Evolutionary conservation across 2,329 filamentous ascomycete species (phyloP).

Genomic region (Neofusicoccum kwambonambiense): DNA sequence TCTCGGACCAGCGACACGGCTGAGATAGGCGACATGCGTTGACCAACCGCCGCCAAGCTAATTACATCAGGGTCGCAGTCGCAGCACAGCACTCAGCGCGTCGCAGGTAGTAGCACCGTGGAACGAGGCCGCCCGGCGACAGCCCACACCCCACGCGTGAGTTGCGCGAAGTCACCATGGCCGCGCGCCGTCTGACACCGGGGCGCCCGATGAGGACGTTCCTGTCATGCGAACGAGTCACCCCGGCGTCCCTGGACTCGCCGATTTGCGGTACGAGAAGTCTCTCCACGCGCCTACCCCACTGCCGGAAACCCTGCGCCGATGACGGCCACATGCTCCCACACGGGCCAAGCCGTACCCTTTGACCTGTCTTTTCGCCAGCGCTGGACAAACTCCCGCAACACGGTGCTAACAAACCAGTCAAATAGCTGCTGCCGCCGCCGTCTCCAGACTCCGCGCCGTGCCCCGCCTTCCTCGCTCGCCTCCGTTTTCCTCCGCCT

Average conservation of each 20-base stretch:
- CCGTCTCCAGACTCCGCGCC: background rate
- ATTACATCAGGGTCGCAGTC: constrained; percentile 6
- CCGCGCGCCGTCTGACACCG: constrained; percentile 5
- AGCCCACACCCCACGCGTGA: background rate
- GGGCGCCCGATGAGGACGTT: background rate
- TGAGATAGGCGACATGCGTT: constrained; percentile 14
- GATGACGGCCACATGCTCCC: constrained; percentile 7
- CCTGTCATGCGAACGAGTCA: constrained; percentile 11
- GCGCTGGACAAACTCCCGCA: background rate
- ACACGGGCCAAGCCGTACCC: background rate
- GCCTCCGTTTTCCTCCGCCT: constrained; percentile 6
- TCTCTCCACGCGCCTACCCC: background rate
- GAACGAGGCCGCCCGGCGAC: background rate
- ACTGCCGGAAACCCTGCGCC: constrained; percentile 1
- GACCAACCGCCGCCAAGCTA: background rate
- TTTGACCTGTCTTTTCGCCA: background rate
- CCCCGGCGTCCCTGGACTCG: background rate
- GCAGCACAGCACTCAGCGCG: background rate
- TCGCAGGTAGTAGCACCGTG: constrained; percentile 5
- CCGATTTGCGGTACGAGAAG: constrained; percentile 2
- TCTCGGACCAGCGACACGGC: background rate
- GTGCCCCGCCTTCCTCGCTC: background rate
- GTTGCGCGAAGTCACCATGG: background rate
- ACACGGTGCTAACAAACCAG: background rate
- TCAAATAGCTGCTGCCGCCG: background rate